These are phyloP conservation scores for Chaetomium sp. DNA, from an alignment of 2,329 filamentous ascomycete genomes.

Conservation along the genomic window DNA sequence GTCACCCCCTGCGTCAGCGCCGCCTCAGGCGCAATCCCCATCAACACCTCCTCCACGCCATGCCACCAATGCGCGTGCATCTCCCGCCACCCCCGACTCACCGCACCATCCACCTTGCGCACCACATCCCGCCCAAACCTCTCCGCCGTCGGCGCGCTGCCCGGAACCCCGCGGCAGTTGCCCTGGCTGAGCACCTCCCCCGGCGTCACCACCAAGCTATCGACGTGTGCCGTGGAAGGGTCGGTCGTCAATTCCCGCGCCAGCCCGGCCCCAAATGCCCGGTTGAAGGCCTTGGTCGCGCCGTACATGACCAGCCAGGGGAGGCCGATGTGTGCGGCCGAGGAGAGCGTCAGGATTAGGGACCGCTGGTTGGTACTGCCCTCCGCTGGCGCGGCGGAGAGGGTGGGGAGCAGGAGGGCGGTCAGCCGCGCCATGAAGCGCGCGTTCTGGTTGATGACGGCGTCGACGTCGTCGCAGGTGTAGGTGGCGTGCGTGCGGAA, in stretches of 20 bases:
- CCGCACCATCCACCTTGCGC: conserved; percentile 33
- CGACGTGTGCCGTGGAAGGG: conserved; percentile 34
- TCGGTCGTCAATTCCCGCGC: conserved; percentile 37
- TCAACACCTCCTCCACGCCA: conserved; percentile 13
- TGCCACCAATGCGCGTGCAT: conserved; percentile 38
- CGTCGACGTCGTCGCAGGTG: conserved; percentile 38
- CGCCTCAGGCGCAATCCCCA: not conserved
- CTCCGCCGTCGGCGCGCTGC: conserved; percentile 28
- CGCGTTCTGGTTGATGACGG: conserved; percentile 40
- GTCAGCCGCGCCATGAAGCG: conserved; percentile 43
- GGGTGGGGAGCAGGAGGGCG: conserved; percentile 37
- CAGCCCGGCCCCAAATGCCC: conserved; percentile 36
- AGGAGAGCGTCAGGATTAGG: conserved; percentile 40
- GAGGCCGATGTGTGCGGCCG: conserved; percentile 33
- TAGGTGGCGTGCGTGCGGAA: conserved; percentile 38
- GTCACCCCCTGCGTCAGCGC: conserved; percentile 2
- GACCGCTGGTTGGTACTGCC: conserved; percentile 32
- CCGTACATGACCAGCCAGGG: conserved; percentile 40
- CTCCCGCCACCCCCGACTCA: conserved; percentile 33
- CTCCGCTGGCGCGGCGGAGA: conserved; percentile 17
- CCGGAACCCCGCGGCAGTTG: conserved; percentile 29
- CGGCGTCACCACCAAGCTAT: conserved; percentile 38
- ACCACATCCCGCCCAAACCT: conserved; percentile 31
- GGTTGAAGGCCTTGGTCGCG: conserved; percentile 40
- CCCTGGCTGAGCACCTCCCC: conserved; percentile 38